Base-by-base conservation (phyloP, 805 yeast genomes). In the Aciculoconidium aculeatum region DNA sequence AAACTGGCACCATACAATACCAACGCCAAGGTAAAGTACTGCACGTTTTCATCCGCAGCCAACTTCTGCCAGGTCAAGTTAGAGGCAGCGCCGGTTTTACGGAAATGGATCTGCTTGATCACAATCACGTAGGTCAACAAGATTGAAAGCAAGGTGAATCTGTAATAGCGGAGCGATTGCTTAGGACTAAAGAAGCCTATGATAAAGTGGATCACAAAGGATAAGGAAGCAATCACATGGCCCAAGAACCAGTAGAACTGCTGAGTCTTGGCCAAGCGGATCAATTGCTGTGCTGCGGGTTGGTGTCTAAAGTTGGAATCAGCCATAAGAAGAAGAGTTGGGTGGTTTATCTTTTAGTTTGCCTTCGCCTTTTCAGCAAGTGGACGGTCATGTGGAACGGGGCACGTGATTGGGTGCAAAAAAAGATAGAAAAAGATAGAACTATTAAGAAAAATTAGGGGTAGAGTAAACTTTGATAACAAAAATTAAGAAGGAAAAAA, bases 161-260 rank as follows among this genome's bases (percentile, higher is more conserved):
- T 39, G 34, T 60, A 61, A 36, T 43, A 56, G 21, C 37, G 43
- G 28, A 46, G 34, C 10, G 38, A 40, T 27, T 49, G 42, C 6
- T 57, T 49, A 11, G 55, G 47, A 14, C 51, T 42, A 42, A 71
- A 61, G 31, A 73, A 60, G 6, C 77, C 65, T 19, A 47, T 58
- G 20, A 69, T 30, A 24, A 60, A 51, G 43, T 59, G 62, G 11
- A 54, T 39, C 3, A 54, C 34, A 44, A 69, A 67, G 50, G 57
- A 70, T 31, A 51, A 40, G 3, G 74, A 39, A 2, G 77, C 71
- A 17, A 64, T 47, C 9, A 71, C 61, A 51, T 80, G 84, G 11
- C 82, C 80, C 15, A 76, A 30, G 40, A 70, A 80, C 88, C 88
- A 80, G 42, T 75, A 75, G 47, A 80, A 77, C 48, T 79, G 85